These are phyloP conservation scores for Coemansia biformis DNA, from an alignment of 192 early-diverging fungal species.

Conservation along the genomic window DNA sequence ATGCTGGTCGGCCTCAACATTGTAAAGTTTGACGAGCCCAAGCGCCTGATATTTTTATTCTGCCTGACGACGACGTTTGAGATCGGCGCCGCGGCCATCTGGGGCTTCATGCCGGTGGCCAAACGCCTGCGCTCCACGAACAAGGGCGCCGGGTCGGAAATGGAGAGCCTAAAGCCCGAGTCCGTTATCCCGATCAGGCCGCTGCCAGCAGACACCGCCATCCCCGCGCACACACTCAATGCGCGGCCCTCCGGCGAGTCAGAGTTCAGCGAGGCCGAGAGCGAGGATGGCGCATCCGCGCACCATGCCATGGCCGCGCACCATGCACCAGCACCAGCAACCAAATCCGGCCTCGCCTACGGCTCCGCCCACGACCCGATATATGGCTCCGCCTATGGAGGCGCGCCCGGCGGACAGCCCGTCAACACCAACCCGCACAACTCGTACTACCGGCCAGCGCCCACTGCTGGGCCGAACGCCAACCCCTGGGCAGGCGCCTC, in stretches of 20 bases:
- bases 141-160: constrained; percentile 1
- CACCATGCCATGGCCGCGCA: background rate
- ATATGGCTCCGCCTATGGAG: constrained; percentile 1
- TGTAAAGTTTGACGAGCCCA: constrained; percentile 19
- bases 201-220: background rate
- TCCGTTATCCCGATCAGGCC: background rate
- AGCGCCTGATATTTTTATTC: constrained; percentile 42
- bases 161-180: constrained; percentile 10
- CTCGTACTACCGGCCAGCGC: constrained; percentile 5
- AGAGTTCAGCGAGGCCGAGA: background rate
- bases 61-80: constrained; percentile 32
- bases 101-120: constrained; percentile 26
- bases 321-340: constrained; percentile 10
- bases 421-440: constrained; percentile 7
- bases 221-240: background rate
- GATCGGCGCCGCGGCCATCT: constrained; percentile 12
- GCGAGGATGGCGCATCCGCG: constrained; percentile 4
- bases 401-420: too few relatives aligned
- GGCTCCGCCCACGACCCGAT: too few relatives aligned
- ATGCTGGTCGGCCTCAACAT: constrained; percentile 40
- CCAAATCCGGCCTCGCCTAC: too few relatives aligned
- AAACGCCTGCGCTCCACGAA: constrained; percentile 14
- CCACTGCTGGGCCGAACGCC: background rate
- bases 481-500: constrained; percentile 22
- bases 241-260: background rate